Evolutionary conservation across 108 stramenopile species (phyloP).

Genomic region (Pseudonitzschia delicatissima): DNA sequence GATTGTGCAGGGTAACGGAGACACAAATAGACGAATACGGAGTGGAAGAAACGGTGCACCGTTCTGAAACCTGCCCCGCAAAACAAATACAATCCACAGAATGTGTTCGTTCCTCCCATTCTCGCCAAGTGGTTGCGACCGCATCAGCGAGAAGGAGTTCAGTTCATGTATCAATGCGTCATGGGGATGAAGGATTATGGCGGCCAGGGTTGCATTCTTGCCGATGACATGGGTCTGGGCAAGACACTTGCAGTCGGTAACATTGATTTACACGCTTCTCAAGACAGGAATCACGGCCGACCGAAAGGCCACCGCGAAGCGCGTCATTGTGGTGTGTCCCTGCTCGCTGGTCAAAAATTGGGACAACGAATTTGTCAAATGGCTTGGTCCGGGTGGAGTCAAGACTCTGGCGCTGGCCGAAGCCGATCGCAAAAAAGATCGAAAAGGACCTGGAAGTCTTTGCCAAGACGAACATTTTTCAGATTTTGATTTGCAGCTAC

Average conservation of each 20-base stretch:
- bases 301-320: constrained; percentile 80
- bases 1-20: constrained; percentile 43
- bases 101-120: constrained; percentile 86
- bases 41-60: constrained; percentile 72
- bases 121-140: constrained; percentile 96
- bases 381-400: constrained; percentile 84
- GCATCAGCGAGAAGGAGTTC: constrained; percentile 97
- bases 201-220: constrained; percentile 90
- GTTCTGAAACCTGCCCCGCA: constrained; percentile 49
- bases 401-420: constrained; percentile 86
- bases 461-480: constrained; percentile 73
- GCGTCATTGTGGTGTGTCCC: constrained; percentile 94
- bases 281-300: constrained; percentile 85
- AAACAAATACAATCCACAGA: constrained; percentile 54
- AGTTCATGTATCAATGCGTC: constrained; percentile 97
- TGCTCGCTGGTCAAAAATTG: constrained; percentile 98
- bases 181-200: constrained; percentile 86
- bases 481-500: constrained; percentile 90
- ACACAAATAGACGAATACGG: constrained; percentile 84
- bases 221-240: constrained; percentile 67
- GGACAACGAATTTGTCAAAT: constrained; percentile 98
- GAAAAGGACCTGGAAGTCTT: constrained; percentile 85
- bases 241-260: constrained; percentile 92
- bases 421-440: constrained; percentile 75
- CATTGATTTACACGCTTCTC: constrained; percentile 93